A percentile compares a stretch with the other conserved stretches of the same genome.
Conservation (phyloP, 1,284 basidiomycete genomes). For the Anthracocystis walkeri region DNA sequence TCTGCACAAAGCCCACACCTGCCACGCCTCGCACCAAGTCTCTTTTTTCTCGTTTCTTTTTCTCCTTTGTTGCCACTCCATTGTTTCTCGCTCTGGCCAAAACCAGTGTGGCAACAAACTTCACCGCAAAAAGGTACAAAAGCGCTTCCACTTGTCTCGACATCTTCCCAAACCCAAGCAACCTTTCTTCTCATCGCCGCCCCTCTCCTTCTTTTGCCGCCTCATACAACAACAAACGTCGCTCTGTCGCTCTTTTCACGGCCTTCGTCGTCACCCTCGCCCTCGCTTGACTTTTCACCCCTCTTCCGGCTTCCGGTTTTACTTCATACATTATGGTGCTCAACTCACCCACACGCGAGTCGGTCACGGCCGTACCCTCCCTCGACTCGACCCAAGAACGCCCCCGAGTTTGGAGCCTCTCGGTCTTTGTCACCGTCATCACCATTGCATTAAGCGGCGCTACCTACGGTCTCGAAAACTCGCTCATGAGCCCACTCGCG, state of each 20-base stretch:
- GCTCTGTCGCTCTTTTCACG: background rate
- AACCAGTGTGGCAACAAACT: slow-evolving; percentile 1
- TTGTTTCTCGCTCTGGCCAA: background rate
- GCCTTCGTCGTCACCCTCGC: background rate
- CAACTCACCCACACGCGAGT: slow-evolving; percentile 12
- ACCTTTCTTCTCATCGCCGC: background rate
- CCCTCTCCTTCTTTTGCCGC: background rate
- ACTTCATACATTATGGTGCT: slow-evolving; percentile 6
- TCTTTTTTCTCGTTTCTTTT: too few species aligned
- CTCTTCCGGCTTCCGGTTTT: background rate
- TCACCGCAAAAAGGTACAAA: slow-evolving; percentile 4
- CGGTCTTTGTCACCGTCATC: slow-evolving; percentile 44
- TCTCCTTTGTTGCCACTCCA: background rate
- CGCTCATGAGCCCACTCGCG: slow-evolving; percentile 57
- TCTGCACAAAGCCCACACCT: background rate
- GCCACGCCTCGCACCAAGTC: background rate
- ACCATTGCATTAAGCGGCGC: slow-evolving; percentile 51
- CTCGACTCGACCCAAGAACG: slow-evolving; percentile 5
- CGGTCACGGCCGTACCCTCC: slow-evolving; percentile 4
- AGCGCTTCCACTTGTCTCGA: background rate
- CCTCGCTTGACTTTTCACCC: background rate
- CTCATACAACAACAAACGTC: background rate
- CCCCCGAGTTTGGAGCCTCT: slow-evolving; percentile 36
- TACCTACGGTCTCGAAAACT: slow-evolving; percentile 56
- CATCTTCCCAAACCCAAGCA: background rate